Percentiles rank a stretch among this genome's conserved stretches.
Evolutionary conservation across 257 asterid genomes (phyloP).

Genomic region (Solanum stenotomum): DNA sequence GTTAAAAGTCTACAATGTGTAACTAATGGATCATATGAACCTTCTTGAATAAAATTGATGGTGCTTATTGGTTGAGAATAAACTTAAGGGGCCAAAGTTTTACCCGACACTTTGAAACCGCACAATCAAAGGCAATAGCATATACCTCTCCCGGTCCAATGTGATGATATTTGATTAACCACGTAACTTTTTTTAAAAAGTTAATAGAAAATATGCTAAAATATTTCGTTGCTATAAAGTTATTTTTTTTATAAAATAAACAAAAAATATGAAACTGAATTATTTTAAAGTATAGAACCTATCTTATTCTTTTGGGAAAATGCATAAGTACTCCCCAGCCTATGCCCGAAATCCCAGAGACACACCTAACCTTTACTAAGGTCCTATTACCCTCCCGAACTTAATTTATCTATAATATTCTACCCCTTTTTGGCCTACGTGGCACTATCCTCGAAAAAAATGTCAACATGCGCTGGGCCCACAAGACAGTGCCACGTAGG

Average conservation of each 20-base stretch:
- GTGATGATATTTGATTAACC: neutral
- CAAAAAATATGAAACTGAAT: neutral
- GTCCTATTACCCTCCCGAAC: too few species aligned
- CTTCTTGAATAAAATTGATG: neutral
- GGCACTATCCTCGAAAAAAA: too few species aligned
- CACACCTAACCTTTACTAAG: too few species aligned
- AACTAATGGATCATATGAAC: neutral
- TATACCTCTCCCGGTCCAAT: rapidly evolving
- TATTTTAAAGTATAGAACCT: neutral
- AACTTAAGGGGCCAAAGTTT: neutral
- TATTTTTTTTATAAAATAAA: neutral
- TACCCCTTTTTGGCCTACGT: too few species aligned
- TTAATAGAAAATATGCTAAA: neutral
- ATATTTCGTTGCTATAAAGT: neutral
- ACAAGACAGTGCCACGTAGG: too few species aligned
- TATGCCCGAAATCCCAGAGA: too few species aligned
- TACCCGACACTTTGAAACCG: neutral
- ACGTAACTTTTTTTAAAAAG: neutral
- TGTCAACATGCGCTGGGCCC: too few species aligned
- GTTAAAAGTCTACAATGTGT: neutral
- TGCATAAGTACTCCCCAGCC: too few species aligned
- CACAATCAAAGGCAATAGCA: neutral
- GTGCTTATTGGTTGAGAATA: neutral
- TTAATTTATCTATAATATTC: too few species aligned
- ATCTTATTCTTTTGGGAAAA: too few species aligned